Percentiles rank a stretch among this genome's conserved stretches.
Conservation (phyloP, 331 rosid species). For the Rhamnella rubrinervis region DNA sequence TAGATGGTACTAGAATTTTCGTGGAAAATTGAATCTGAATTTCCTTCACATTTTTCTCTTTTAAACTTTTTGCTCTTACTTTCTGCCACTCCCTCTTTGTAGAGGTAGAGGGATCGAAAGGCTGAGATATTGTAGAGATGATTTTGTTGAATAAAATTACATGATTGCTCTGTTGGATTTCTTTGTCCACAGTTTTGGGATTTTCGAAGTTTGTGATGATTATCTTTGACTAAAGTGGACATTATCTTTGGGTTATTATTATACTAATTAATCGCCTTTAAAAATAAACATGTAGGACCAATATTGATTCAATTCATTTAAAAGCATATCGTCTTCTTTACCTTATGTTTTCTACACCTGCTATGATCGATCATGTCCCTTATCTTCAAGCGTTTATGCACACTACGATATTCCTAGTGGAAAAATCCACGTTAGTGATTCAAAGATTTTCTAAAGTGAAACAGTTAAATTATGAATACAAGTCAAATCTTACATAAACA, state of each 20-base stretch:
- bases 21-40: slow-evolving; percentile 19
- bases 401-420: no score
- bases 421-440: not conserved
- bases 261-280: slow-evolving; percentile 10
- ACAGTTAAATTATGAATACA: no score
- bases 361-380: not conserved
- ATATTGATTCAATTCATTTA: slow-evolving; percentile 18
- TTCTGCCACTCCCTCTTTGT: slow-evolving; percentile 16
- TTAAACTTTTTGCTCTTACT: not conserved
- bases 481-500: no score
- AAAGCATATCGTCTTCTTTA: slow-evolving; percentile 35
- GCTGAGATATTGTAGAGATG: slow-evolving; percentile 35
- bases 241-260: slow-evolving; percentile 16
- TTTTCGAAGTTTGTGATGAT: slow-evolving; percentile 25
- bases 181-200: slow-evolving; percentile 33
- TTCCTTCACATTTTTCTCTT: not conserved
- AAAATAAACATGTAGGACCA: slow-evolving; percentile 29
- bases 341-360: not conserved
- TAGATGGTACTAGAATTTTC: slow-evolving; percentile 24
- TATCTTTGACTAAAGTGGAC: slow-evolving; percentile 33
- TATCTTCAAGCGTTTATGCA: no score
- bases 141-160: slow-evolving; percentile 34
- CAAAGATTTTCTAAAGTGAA: not conserved
- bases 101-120: slow-evolving; percentile 25
- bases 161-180: slow-evolving; percentile 26